These are phyloP conservation scores for Exophiala sp. DNA, from an alignment of 2,329 filamentous ascomycete genomes.

Conservation along the genomic window DNA sequence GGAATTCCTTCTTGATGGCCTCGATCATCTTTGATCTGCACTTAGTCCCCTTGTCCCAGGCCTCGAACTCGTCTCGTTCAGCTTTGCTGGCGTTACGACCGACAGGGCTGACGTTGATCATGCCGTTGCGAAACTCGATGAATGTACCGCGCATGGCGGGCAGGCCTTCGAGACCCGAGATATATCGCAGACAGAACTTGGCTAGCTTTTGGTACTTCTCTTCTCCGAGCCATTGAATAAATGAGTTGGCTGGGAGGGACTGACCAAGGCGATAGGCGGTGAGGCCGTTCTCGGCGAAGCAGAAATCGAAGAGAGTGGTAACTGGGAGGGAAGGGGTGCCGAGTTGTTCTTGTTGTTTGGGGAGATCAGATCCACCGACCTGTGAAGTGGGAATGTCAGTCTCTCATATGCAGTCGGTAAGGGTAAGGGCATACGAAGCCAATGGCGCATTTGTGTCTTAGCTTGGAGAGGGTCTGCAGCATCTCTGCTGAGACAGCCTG, in stretches of 20 bases:
- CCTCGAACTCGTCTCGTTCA: conserved; percentile 79
- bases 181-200: conserved; percentile 58
- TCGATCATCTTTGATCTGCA: conserved; percentile 74
- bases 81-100: conserved; percentile 76
- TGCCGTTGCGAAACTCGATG: conserved; percentile 63
- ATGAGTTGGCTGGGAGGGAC: conserved; percentile 72
- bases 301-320: conserved; percentile 89
- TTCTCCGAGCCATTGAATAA: conserved; percentile 91
- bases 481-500: conserved; percentile 76
- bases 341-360: conserved; percentile 95
- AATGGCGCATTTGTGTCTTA: conserved; percentile 84
- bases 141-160: conserved; percentile 66
- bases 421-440: conserved; percentile 58
- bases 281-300: conserved; percentile 95
- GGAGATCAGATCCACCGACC: conserved; percentile 84
- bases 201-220: conserved; percentile 63
- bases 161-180: conserved; percentile 56
- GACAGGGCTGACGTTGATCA: conserved; percentile 62
- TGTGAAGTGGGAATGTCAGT: conserved; percentile 22
- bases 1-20: conserved; percentile 74
- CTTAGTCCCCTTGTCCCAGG: conserved; percentile 73
- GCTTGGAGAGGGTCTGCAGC: conserved; percentile 70
- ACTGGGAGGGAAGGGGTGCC: conserved; percentile 67
- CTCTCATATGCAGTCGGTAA: background rate
- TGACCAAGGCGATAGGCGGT: conserved; percentile 82